Evolutionary conservation across 352 stramenopile species (phyloP), one percentile per base, ranked within the genome.

Genomic region (Pythium dissimile): DNA sequence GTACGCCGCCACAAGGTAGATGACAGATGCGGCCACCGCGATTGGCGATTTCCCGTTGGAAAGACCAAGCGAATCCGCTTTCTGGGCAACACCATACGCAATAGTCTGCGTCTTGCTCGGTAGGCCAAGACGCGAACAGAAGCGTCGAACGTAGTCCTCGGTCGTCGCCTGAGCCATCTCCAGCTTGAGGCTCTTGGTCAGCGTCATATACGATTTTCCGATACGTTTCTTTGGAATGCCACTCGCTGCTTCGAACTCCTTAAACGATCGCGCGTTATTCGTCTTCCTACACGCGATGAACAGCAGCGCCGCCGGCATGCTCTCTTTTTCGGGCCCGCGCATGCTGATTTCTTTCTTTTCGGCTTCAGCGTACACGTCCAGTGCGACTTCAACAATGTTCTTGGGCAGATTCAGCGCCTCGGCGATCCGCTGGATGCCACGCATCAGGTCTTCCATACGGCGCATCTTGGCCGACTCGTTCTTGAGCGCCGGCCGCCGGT

Each of bases 1-100:
- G 66, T 90, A 92, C 1, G 83, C 83, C n/a, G 83, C 80, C 10
- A 90, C 83, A 27, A 92, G 47, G 54, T 92, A 92, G 32, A 92
- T 88, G 24, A 92, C 83, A 1, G 75, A 89, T 18, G 83, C 83
- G 2, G 83, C 83, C 16, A 92, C 73, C 34, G 80, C 75, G 38
- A 87, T 78, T 15, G 83, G 83, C 12, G 83, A 83, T 23, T 90
- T 86, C 31, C 83, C 83, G 18, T 71, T 78, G 16, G 80, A 85
- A 15, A 92, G 26, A 3, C 82, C 83, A 7, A 92, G 59, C 49
- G 53, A 73, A 46, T 86, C 75, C 18, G 80, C 78, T 51, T 88
- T 88, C 68, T 90, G 84, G 13, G 81, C 83, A 3, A 92, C 76
- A n/a, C 73, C 67, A 50, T 88, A 72, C 34, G 83, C 83, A 57